A percentile compares a stretch with the other conserved stretches of the same genome.
Conservation (phyloP, 1,284 basidiomycete genomes). For the Ustilago crameri region DNA sequence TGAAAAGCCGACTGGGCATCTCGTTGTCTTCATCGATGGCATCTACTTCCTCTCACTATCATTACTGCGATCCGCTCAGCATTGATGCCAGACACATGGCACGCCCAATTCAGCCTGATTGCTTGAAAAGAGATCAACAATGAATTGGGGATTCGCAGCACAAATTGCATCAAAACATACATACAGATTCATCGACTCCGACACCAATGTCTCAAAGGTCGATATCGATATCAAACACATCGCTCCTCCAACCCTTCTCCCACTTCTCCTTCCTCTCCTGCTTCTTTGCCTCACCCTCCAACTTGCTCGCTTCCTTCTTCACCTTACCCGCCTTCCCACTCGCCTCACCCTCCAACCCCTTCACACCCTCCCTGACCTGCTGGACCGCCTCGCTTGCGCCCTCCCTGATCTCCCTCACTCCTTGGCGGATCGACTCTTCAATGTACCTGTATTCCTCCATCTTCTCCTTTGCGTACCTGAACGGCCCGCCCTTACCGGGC, state of each 20-base stretch:
- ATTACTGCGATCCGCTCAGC: too few species aligned
- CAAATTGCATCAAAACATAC: too few species aligned
- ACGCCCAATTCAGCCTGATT: too few species aligned
- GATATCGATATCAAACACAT: slow-evolving; percentile 66
- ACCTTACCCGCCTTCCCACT: slow-evolving; percentile 49
- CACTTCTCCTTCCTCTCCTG: slow-evolving; percentile 67
- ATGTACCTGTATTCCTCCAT: slow-evolving; percentile 66
- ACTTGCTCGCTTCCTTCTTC: slow-evolving; percentile 57
- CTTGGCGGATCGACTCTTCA: slow-evolving; percentile 34
- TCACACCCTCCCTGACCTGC: slow-evolving; percentile 37
- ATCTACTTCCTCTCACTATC: too few species aligned
- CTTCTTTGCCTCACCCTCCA: slow-evolving; percentile 59
- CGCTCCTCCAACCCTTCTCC: slow-evolving; percentile 69
- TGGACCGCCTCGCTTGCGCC: slow-evolving; percentile 42
- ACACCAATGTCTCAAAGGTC: too few species aligned
- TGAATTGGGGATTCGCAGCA: too few species aligned
- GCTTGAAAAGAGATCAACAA: too few species aligned
- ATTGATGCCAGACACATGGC: too few species aligned
- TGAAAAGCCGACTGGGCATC: too few species aligned
- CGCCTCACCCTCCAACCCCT: slow-evolving; percentile 50
- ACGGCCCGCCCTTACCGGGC: slow-evolving; percentile 65
- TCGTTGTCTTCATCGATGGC: too few species aligned
- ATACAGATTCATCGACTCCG: too few species aligned
- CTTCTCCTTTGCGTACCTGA: slow-evolving; percentile 66
- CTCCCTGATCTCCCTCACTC: slow-evolving; percentile 25